phyloP scores from a whole-genome alignment of 495 filamentous ascomycete genomes.

The Penicillium daleae region DNA sequence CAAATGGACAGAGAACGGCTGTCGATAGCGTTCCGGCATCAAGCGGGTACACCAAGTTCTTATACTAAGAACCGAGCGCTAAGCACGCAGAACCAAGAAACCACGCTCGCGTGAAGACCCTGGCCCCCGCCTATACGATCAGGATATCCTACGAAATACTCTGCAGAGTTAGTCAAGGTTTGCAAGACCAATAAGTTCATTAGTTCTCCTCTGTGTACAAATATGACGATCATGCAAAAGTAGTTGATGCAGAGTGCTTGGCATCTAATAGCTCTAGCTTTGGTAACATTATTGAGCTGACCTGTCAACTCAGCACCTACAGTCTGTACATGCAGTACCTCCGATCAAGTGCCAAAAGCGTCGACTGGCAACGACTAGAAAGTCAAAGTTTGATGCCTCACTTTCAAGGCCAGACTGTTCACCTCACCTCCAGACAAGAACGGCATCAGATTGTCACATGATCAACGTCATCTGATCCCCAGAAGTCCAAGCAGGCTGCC shows the following conservation, averaged over 20 bases:
- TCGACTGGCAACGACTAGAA: neutral
- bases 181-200: constrained; percentile 5
- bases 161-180: no score
- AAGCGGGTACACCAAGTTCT: neutral
- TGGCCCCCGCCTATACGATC: constrained; percentile 2
- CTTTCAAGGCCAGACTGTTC: neutral
- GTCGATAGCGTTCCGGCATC: neutral
- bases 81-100: no score
- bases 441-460: constrained; percentile 15
- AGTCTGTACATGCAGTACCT: no score
- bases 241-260: neutral
- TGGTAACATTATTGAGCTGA: neutral
- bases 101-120: constrained; percentile 3
- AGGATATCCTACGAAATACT: no score
- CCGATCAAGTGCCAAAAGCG: neutral
- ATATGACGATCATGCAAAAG: neutral
- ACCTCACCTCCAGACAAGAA: neutral
- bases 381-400: neutral
- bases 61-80: neutral
- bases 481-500: constrained; percentile 19
- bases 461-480: constrained; percentile 32
- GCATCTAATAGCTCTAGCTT: neutral
- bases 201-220: neutral
- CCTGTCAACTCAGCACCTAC: neutral
- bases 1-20: neutral